Conservation (phyloP, 345 rosid genomes). For the Arabidopsis arenosa region DNA sequence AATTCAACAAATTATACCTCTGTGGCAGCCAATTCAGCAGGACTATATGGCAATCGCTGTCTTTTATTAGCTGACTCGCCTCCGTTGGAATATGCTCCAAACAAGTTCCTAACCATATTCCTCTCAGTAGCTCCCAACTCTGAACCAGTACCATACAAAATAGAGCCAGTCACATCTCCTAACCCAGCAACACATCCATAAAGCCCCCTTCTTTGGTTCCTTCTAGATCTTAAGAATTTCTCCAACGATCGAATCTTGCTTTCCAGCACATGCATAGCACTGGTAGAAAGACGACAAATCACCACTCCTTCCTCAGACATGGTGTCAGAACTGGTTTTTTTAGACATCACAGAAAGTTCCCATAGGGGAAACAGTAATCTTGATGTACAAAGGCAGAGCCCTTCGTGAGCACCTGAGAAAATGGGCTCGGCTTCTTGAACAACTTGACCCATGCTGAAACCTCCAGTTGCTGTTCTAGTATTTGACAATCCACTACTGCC, state of each 20-base stretch:
- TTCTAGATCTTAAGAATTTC: slow-evolving; percentile 84
- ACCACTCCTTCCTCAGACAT: slow-evolving; percentile 61
- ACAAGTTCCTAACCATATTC: slow-evolving; percentile 76
- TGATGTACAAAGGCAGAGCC: slow-evolving; percentile 90
- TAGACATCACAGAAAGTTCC: slow-evolving; percentile 86
- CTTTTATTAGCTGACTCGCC: slow-evolving; percentile 74
- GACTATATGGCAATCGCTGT: slow-evolving; percentile 78
- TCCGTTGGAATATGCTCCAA: slow-evolving; percentile 76
- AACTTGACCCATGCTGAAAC: slow-evolving; percentile 99
- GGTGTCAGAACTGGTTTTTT: slow-evolving; percentile 58
- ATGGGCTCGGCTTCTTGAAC: slow-evolving; percentile 97
- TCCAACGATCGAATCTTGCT: slow-evolving; percentile 85
- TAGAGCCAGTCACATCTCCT: slow-evolving; percentile 91
- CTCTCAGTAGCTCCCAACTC: slow-evolving; percentile 71
- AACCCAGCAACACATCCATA: slow-evolving; percentile 93
- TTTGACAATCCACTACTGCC: slow-evolving; percentile 77
- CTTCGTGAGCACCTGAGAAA: slow-evolving; percentile 94
- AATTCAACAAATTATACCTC: slow-evolving; percentile 62
- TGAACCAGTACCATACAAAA: slow-evolving; percentile 75
- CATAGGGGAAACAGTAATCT: slow-evolving; percentile 92
- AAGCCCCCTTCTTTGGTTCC: slow-evolving; percentile 94
- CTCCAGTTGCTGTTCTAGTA: slow-evolving; percentile 84
- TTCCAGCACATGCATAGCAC: slow-evolving; percentile 84
- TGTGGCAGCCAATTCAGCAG: slow-evolving; percentile 92
- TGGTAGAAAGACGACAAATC: slow-evolving; percentile 77